Evolutionary conservation across 106 monocot species (phyloP), one percentile per base, ranked within the genome.

Genomic region (Acorus gramineus): DNA sequence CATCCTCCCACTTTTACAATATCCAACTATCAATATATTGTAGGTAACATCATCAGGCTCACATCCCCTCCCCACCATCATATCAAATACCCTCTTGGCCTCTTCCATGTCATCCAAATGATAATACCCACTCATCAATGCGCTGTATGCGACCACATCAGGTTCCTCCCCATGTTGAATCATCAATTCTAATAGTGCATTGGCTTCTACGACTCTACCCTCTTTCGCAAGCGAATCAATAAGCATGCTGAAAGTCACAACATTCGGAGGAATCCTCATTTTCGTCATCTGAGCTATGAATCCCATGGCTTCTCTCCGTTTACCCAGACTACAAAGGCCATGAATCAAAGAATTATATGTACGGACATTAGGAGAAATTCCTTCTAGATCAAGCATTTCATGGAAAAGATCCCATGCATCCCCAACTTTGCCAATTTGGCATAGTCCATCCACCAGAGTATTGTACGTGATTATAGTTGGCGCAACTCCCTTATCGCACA

Each of bases 341-440:
- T 57, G 46, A 10, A 73, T 64, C 9, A 73, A 49, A 8, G 73
- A 66, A 52, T 73, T 73, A 53, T 66, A 73, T 7, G 57, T 64
- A 11, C 28, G 45, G 4, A 61, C 54, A 47, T 67, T 52, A 46
- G 11, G 61, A 52, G 59, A 45, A 10, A 74, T 47, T 7, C 44
- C 46, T 8, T 47, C 14, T 28, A 28, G 28, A 8, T 14, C 44
- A 10, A 50, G 47, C 74, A 74, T 74, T 53, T 74, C 74, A 10
- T 53, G 47, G 13, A 74, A 46, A 50, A 74, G 14, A 7, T 50
- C 50, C 7, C 50, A 42, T 6, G 55, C 66, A 66, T 44, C 11
- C 12, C 60, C 65, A 4, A 66, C 9, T 42, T 57, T 4, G 4
- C 57, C 64, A 8, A 6, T 11, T 12, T 65, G 54, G 43, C 72